Percentiles rank a stretch among this genome's conserved stretches.
Evolutionary conservation across 306 rosid genomes (phyloP).

Genomic region (Ziziphus jujuba): DNA sequence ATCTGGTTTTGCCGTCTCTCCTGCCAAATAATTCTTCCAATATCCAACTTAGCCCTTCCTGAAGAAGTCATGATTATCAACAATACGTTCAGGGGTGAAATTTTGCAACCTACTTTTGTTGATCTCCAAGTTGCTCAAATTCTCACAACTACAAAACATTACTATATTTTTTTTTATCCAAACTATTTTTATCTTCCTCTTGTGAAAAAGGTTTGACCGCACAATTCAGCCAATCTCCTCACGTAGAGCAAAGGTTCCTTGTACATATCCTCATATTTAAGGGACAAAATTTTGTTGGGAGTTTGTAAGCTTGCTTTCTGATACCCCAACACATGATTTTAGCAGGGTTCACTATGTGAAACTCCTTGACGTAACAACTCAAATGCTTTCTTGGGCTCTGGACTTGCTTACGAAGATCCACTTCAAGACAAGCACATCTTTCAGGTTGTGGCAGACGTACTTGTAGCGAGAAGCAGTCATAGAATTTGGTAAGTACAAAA

Average conservation of each 20-base stretch:
- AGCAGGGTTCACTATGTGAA: not conserved
- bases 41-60: constrained; percentile 21
- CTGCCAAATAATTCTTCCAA: constrained; percentile 9
- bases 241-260: not conserved
- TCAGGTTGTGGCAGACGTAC: constrained; percentile 40
- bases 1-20: constrained; percentile 1
- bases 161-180: not conserved
- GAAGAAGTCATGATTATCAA: not conserved
- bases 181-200: constrained; percentile 21
- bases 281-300: not conserved
- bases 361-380: constrained; percentile 18
- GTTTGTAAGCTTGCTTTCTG: not conserved
- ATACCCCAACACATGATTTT: constrained; percentile 16
- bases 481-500: not conserved
- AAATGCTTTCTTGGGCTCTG: constrained; percentile 14
- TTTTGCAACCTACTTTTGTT: not conserved
- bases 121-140: not conserved
- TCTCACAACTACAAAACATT: not conserved
- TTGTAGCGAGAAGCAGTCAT: not conserved
- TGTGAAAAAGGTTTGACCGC: not conserved
- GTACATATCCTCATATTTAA: constrained; percentile 18
- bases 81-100: not conserved
- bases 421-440: constrained; percentile 35
- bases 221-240: constrained; percentile 6
- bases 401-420: constrained; percentile 20